These are phyloP conservation scores for Echeveria elegans DNA, from an alignment of 164 flowering plant species.

Conservation along the genomic window DNA sequence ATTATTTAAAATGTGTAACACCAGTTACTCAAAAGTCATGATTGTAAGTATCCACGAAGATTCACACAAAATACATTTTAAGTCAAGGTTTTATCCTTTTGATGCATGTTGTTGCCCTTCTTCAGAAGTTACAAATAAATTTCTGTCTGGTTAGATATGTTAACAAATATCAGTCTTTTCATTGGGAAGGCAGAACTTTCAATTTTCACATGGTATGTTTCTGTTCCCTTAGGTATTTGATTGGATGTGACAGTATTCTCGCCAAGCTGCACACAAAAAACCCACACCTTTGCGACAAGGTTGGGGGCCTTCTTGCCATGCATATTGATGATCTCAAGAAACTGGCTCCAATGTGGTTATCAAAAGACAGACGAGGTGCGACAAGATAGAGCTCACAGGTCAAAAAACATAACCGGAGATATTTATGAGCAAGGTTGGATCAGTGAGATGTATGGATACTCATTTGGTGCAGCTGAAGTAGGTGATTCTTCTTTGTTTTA, in stretches of 20 bases:
- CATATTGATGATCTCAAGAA: constrained; percentile 94
- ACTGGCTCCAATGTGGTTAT: constrained; percentile 94
- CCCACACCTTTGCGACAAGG: constrained; percentile 95
- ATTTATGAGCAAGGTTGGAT: constrained; percentile 96
- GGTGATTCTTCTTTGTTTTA: constrained; percentile 15
- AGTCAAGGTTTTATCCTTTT: not conserved
- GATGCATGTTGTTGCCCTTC: not conserved
- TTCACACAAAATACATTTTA: not conserved
- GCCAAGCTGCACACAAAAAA: constrained; percentile 78
- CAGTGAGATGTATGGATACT: constrained; percentile 99
- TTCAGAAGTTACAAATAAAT: not conserved
- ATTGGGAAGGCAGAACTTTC: not conserved
- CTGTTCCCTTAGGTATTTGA: constrained; percentile 54
- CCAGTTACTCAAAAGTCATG: not conserved
- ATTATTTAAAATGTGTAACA: not conserved
- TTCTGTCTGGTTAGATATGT: not conserved
- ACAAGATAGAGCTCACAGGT: constrained; percentile 91
- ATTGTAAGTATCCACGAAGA: not conserved
- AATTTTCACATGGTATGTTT: not conserved
- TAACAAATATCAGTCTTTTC: not conserved
- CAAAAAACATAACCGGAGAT: constrained; percentile 88
- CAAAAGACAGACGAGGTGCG: constrained; percentile 97
- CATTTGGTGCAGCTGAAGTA: constrained; percentile 99
- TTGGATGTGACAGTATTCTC: constrained; percentile 91
- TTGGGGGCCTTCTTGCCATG: constrained; percentile 91